These are phyloP conservation scores for Aureobasidium zeae DNA, from an alignment of 2,329 filamentous ascomycete genomes.

Conservation along the genomic window DNA sequence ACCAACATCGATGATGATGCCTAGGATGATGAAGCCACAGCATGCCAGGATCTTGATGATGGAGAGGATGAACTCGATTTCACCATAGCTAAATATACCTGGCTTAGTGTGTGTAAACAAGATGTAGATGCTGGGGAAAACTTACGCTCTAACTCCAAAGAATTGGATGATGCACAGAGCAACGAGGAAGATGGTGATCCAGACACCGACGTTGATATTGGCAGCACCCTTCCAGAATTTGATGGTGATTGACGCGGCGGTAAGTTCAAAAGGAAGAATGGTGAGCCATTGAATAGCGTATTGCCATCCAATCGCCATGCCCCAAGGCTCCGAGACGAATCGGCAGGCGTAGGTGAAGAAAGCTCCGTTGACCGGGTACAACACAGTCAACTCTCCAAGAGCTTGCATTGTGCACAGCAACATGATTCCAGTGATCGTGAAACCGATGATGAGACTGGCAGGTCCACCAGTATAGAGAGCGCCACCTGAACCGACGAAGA, in stretches of 20 bases:
- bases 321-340: slow-evolving; percentile 37
- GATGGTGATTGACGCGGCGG: slow-evolving; percentile 22
- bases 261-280: slow-evolving; percentile 27
- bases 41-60: slow-evolving; percentile 36
- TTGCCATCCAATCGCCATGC: slow-evolving; percentile 26
- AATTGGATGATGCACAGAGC: slow-evolving; percentile 26
- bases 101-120: background rate
- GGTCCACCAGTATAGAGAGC: slow-evolving; percentile 40
- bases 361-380: slow-evolving; percentile 33
- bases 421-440: slow-evolving; percentile 28
- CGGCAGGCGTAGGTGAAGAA: slow-evolving; percentile 31
- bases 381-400: slow-evolving; percentile 31
- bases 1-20: slow-evolving; percentile 50
- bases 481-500: slow-evolving; percentile 42
- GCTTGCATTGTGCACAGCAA: slow-evolving; percentile 31
- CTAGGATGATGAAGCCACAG: slow-evolving; percentile 56
- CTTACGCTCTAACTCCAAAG: slow-evolving; percentile 29
- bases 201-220: slow-evolving; percentile 24
- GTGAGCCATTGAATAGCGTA: slow-evolving; percentile 27
- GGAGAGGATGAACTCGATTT: slow-evolving; percentile 29
- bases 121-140: too few species aligned
- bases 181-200: slow-evolving; percentile 28
- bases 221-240: slow-evolving; percentile 19
- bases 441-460: slow-evolving; percentile 23
- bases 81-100: background rate